These are phyloP conservation scores for Cadophora sp. DNA, from an alignment of 2,329 filamentous ascomycete genomes.

Conservation along the genomic window DNA sequence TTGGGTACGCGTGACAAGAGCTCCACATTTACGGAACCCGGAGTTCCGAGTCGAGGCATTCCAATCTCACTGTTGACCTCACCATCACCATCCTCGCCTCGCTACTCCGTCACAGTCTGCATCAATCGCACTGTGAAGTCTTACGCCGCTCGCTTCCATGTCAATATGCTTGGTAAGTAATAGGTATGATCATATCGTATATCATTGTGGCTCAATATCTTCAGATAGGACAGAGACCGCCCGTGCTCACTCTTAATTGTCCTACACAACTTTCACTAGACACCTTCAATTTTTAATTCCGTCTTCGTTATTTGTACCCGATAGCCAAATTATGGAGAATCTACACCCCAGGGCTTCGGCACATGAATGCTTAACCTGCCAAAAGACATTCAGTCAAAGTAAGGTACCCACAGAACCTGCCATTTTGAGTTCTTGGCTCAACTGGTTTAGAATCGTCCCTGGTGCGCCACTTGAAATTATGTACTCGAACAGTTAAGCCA, in stretches of 20 bases:
- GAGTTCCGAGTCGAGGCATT: constrained; percentile 20
- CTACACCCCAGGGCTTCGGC: background rate
- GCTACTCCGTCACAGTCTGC: background rate
- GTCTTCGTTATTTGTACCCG: background rate
- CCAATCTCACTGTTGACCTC: no score
- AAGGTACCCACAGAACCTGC: background rate
- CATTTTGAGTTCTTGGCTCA: background rate
- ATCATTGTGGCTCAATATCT: background rate
- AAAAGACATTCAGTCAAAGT: constrained; percentile 28
- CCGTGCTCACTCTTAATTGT: background rate
- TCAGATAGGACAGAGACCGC: background rate
- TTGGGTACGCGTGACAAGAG: background rate
- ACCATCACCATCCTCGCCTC: background rate
- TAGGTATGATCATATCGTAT: background rate
- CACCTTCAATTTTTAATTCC: constrained; percentile 10
- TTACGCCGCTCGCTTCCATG: background rate
- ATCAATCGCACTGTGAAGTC: background rate
- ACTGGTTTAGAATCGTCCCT: constrained; percentile 24
- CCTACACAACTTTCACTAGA: constrained; percentile 2
- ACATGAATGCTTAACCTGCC: constrained; percentile 20
- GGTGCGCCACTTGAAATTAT: constrained; percentile 26
- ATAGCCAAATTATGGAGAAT: constrained; percentile 5
- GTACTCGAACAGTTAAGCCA: constrained; percentile 18
- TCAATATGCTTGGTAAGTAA: background rate
- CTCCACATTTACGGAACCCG: background rate